phyloP scores from a whole-genome alignment of 2,329 filamentous ascomycete species.

The Allantophomopsis lycopodina region DNA sequence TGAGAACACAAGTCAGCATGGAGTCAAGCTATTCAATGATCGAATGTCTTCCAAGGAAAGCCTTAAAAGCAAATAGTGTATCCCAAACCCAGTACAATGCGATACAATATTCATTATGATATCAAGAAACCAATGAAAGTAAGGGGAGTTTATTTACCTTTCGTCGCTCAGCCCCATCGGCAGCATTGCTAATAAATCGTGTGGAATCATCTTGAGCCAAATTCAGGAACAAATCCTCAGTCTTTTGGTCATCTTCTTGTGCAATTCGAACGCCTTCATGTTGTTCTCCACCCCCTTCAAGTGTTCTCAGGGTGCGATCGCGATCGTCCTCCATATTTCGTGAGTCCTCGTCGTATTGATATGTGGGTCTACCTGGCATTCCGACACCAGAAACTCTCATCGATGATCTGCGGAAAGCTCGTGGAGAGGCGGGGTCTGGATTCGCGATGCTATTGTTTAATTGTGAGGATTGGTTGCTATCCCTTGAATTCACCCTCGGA shows the following conservation, averaged over 20 bases:
- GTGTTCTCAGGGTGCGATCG: constrained; percentile 7
- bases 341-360: constrained; percentile 1
- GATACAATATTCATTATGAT: too few relatives aligned
- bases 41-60: too few relatives aligned
- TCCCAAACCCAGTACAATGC: too few relatives aligned
- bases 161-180: constrained; percentile 7
- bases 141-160: constrained; percentile 8
- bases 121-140: too few relatives aligned
- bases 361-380: constrained; percentile 1
- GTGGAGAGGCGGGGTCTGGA: background rate
- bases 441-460: constrained; percentile 2
- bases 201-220: constrained; percentile 13
- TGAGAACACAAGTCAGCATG: background rate
- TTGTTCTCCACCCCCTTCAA: constrained; percentile 3
- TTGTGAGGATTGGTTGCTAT: background rate
- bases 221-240: constrained; percentile 16
- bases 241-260: background rate
- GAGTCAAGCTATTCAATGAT: too few relatives aligned
- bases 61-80: too few relatives aligned
- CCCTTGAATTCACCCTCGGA: background rate
- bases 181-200: constrained; percentile 6
- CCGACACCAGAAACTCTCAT: constrained; percentile 1
- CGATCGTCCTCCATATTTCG: constrained; percentile 4
- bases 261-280: background rate
- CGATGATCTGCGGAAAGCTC: constrained; percentile 3